These are phyloP conservation scores for Holtermannia corniformis DNA, from an alignment of 768 basidiomycete species.

Conservation along the genomic window DNA sequence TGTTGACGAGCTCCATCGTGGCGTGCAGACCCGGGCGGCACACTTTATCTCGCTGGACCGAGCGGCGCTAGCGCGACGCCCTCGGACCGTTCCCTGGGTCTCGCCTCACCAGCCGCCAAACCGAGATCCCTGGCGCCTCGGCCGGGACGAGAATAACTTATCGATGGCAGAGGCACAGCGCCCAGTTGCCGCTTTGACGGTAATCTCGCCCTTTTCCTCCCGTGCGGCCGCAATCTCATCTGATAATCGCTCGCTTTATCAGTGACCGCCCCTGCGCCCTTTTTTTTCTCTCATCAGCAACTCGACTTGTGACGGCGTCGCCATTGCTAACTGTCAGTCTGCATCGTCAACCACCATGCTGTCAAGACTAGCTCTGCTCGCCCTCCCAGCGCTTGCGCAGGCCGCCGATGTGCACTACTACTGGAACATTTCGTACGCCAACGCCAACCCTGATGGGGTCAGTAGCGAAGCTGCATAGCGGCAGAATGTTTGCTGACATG, in stretches of 20 bases:
- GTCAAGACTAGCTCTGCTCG: not conserved
- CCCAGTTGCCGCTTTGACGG: not conserved
- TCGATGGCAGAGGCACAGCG: not conserved
- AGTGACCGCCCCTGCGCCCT: not conserved
- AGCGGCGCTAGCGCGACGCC: too few species aligned
- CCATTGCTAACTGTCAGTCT: not conserved
- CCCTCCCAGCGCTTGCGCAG: conserved; percentile 10
- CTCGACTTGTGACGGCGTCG: too few species aligned
- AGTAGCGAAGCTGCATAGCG: conserved; percentile 11
- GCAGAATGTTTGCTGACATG: not conserved
- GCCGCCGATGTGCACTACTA: conserved; percentile 38
- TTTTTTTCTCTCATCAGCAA: too few species aligned
- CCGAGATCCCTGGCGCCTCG: too few species aligned
- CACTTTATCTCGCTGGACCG: too few species aligned
- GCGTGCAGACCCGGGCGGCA: too few species aligned
- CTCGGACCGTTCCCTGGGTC: too few species aligned
- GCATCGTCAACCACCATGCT: not conserved
- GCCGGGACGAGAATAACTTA: too few species aligned
- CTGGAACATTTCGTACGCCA: conserved; percentile 83
- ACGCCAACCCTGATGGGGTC: conserved; percentile 77
- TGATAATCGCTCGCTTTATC: not conserved
- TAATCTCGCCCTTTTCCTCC: not conserved
- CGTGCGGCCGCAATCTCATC: not conserved
- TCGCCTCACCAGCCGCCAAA: too few species aligned
- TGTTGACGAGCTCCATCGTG: too few species aligned